These are phyloP conservation scores for Neurospora hispaniola DNA, from an alignment of 495 filamentous ascomycete species.

Conservation along the genomic window DNA sequence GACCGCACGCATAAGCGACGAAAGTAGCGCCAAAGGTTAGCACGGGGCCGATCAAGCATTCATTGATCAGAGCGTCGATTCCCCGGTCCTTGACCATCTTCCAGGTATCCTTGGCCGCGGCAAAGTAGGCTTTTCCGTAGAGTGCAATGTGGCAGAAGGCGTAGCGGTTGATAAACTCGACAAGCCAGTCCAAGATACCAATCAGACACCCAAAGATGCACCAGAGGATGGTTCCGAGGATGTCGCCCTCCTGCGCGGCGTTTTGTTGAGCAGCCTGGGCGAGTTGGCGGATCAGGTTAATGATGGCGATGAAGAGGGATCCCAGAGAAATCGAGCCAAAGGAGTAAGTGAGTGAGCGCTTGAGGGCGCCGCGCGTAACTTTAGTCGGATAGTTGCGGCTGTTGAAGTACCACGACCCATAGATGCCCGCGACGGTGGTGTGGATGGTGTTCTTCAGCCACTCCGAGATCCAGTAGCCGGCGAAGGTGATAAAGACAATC, in stretches of 20 bases:
- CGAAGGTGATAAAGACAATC: slow-evolving; percentile 78
- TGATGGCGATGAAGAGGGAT: slow-evolving; percentile 74
- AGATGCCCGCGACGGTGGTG: slow-evolving; percentile 76
- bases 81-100: slow-evolving; percentile 84
- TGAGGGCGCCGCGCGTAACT: slow-evolving; percentile 67
- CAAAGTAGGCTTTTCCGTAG: slow-evolving; percentile 79
- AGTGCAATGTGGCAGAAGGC: slow-evolving; percentile 88
- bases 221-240: slow-evolving; percentile 53
- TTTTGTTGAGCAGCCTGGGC: slow-evolving; percentile 61
- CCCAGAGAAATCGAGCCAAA: slow-evolving; percentile 87
- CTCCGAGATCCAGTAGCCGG: slow-evolving; percentile 85
- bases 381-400: slow-evolving; percentile 57
- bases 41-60: slow-evolving; percentile 83
- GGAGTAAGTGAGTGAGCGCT: slow-evolving; percentile 72
- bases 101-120: slow-evolving; percentile 82
- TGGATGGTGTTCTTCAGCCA: slow-evolving; percentile 90
- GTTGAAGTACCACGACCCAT: slow-evolving; percentile 89
- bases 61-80: slow-evolving; percentile 79
- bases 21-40: slow-evolving; percentile 80
- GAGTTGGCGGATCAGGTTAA: slow-evolving; percentile 70
- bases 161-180: slow-evolving; percentile 70
- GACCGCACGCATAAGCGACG: slow-evolving; percentile 68
- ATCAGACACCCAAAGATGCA: slow-evolving; percentile 70
- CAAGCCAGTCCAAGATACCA: slow-evolving; percentile 69
- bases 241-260: slow-evolving; percentile 55